phyloP scores from a whole-genome alignment of 352 stramenopile species.

The Phytopythium sindhum region DNA sequence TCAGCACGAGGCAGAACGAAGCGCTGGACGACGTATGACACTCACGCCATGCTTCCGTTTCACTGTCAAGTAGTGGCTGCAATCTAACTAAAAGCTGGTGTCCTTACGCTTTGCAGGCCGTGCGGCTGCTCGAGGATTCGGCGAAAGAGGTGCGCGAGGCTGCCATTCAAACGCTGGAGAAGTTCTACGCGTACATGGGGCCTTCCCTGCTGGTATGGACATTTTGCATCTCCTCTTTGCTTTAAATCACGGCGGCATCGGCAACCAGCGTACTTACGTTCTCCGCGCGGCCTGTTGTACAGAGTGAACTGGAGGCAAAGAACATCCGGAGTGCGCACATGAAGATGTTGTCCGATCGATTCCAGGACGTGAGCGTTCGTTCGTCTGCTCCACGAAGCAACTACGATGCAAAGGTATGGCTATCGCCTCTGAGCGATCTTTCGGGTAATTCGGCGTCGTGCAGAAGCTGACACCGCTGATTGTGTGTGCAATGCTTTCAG shows the following conservation, averaged over 20 bases:
- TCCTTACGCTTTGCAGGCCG: constrained; percentile 27
- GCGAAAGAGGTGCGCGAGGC: constrained; percentile 82
- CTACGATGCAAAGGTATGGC: constrained; percentile 4
- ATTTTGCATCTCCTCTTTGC: background rate
- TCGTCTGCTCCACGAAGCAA: background rate
- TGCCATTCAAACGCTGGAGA: constrained; percentile 60
- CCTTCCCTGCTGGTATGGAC: constrained; percentile 58
- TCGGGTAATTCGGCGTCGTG: background rate
- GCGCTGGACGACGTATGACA: constrained; percentile 50
- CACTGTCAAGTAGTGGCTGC: background rate
- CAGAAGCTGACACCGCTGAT: background rate
- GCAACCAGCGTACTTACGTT: background rate
- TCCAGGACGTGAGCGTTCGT: constrained; percentile 17
- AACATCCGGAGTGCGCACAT: constrained; percentile 73
- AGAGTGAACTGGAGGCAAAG: constrained; percentile 71
- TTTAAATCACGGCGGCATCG: background rate
- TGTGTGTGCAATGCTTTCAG: background rate
- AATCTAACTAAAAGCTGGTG: background rate
- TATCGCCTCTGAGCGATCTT: too few relatives aligned
- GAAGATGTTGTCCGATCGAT: constrained; percentile 66
- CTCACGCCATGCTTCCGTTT: background rate
- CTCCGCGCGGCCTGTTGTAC: background rate
- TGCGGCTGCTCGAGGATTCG: constrained; percentile 74
- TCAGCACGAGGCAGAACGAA: constrained; percentile 48
- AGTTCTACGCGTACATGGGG: constrained; percentile 69